These are phyloP conservation scores for Pythium phragmiticola DNA, from an alignment of 352 stramenopile species.

Conservation along the genomic window DNA sequence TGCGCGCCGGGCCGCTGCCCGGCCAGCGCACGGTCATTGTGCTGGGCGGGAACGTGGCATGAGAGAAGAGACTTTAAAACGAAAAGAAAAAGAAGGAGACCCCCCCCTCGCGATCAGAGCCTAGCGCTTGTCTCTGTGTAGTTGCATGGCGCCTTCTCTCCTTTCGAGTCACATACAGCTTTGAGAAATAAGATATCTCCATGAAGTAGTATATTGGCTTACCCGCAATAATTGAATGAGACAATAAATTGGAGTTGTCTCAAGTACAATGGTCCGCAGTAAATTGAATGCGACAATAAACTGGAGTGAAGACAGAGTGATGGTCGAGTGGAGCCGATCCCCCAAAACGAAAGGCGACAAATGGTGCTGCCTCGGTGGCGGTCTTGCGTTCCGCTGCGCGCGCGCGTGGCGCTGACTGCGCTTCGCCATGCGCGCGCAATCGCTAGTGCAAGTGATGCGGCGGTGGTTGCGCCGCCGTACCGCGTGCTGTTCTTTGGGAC, in stretches of 20 bases:
- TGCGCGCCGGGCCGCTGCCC: constrained; percentile 22
- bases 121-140: not conserved
- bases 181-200: not conserved
- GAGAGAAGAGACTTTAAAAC: not conserved
- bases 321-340: not conserved
- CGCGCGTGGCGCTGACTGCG: not conserved
- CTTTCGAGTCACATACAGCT: not conserved
- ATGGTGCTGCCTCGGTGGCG: not conserved
- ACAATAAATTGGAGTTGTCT: too few relatives aligned
- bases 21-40: constrained; percentile 25
- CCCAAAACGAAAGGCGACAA: not conserved
- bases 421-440: not conserved
- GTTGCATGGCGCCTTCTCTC: not conserved
- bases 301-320: not conserved
- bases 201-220: too few relatives aligned
- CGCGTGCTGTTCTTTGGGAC: constrained; percentile 87
- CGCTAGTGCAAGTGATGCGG: not conserved
- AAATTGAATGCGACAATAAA: constrained; percentile 1
- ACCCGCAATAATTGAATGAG: not conserved
- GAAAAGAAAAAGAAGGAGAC: not conserved
- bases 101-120: too few relatives aligned
- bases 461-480: constrained; percentile 14
- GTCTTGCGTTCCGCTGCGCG: not conserved
- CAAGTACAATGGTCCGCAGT: not conserved
- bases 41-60: constrained; percentile 14